Conservation (phyloP, 768 basidiomycete genomes). For the Rhodotorula paludigena region DNA sequence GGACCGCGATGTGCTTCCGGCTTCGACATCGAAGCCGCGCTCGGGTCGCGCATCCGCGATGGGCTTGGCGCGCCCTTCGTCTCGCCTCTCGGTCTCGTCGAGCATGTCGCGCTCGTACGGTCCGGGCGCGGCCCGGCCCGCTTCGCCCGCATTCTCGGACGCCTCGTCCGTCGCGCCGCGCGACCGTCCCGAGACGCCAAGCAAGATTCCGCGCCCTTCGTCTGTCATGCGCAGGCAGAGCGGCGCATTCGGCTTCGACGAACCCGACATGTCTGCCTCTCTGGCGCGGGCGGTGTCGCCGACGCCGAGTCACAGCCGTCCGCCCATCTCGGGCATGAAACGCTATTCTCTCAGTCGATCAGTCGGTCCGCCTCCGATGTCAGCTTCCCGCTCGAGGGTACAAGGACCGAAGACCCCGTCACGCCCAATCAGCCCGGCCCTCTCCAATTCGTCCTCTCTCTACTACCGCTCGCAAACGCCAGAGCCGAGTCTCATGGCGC, state of each 20-base stretch:
- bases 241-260: conserved; percentile 18
- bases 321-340: background rate
- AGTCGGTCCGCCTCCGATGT: background rate
- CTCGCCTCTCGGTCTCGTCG: conserved; percentile 18
- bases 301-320: background rate
- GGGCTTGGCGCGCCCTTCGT: conserved; percentile 11
- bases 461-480: conserved; percentile 52
- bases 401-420: conserved; percentile 31
- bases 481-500: conserved; percentile 59
- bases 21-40: background rate
- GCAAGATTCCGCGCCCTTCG: conserved; percentile 27
- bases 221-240: conserved; percentile 9
- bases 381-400: conserved; percentile 42
- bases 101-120: conserved; percentile 24
- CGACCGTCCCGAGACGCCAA: conserved; percentile 27
- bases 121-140: conserved; percentile 2
- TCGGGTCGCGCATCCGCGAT: conserved; percentile 12
- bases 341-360: conserved; percentile 13
- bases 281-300: conserved; percentile 36
- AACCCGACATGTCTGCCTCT: background rate
- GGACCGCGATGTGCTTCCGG: background rate
- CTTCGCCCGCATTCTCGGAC: conserved; percentile 30
- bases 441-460: conserved; percentile 44
- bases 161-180: conserved; percentile 11
- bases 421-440: conserved; percentile 51